Conservation (phyloP, 345 rosid genomes). For the Punica granatum region DNA sequence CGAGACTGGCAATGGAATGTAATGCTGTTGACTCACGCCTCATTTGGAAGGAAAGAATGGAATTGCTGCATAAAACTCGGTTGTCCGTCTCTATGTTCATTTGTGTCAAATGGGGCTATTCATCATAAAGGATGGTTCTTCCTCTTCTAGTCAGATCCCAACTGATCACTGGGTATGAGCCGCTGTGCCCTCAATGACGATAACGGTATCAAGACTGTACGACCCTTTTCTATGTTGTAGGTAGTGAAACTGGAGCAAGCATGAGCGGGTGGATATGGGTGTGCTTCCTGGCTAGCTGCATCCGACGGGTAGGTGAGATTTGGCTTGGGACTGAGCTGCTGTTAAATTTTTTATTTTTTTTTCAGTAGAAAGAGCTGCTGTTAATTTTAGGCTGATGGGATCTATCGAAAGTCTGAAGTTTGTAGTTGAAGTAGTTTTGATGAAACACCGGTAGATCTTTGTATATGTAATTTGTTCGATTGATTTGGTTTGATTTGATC, state of each 20-base stretch:
- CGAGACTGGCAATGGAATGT: neutral
- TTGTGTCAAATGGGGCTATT: too few relatives aligned
- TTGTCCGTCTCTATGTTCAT: neutral
- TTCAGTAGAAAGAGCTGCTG: too few relatives aligned
- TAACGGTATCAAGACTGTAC: neutral
- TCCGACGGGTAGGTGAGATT: too few relatives aligned
- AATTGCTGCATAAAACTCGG: neutral
- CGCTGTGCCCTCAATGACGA: neutral
- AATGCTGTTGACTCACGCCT: neutral
- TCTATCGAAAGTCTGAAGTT: neutral
- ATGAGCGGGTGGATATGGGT: neutral
- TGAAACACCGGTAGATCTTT: neutral
- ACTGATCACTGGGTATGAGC: neutral
- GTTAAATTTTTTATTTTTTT: too few relatives aligned
- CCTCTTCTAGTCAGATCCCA: too few relatives aligned
- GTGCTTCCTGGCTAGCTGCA: too few relatives aligned
- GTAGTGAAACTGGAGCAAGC: neutral
- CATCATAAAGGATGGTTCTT: too few relatives aligned
- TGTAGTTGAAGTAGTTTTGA: neutral
- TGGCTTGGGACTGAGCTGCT: neutral
- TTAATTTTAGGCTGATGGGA: neutral
- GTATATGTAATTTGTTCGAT: neutral
- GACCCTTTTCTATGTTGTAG: neutral
- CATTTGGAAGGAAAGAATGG: neutral
- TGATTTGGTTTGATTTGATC: neutral